Percentiles rank a stretch among this genome's conserved stretches.
These are phyloP conservation scores for Chaetomium fimeti DNA, from an alignment of 495 filamentous ascomycete species.

Conservation along the genomic window DNA sequence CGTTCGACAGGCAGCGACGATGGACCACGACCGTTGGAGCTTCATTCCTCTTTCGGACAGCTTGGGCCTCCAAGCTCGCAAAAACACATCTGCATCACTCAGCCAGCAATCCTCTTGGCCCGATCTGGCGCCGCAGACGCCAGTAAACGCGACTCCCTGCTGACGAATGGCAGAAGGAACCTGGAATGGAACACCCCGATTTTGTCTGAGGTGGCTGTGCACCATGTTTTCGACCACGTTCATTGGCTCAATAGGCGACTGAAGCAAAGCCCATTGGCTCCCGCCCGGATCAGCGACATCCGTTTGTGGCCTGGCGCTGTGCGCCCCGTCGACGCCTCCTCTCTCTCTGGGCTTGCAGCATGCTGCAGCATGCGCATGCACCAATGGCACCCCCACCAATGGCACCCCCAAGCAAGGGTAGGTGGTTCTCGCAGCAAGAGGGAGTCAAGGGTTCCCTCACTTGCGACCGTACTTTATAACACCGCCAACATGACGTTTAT, in stretches of 20 bases:
- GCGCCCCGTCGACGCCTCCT: not conserved
- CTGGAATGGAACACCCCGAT: not conserved
- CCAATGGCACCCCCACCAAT: too few relatives aligned
- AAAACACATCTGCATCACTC: not conserved
- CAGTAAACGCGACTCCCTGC: not conserved
- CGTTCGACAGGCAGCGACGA: not conserved
- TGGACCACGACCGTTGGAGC: not conserved
- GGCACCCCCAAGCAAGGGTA: not conserved
- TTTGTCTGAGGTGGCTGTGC: not conserved
- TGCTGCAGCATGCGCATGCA: too few relatives aligned
- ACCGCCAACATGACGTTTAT: not conserved
- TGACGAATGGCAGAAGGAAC: not conserved
- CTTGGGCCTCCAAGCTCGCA: not conserved
- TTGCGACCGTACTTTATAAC: not conserved
- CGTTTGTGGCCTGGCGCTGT: conserved; percentile 10
- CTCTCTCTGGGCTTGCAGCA: too few relatives aligned
- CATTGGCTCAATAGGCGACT: not conserved
- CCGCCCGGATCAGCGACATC: conserved; percentile 10
- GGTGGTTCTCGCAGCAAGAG: not conserved
- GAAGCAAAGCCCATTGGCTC: conserved; percentile 10
- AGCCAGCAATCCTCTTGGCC: conserved; percentile 5
- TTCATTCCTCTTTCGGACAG: not conserved
- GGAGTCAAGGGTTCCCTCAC: conserved; percentile 4
- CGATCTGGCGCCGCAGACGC: conserved; percentile 12
- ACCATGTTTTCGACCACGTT: not conserved